Evolutionary conservation across 208 protist species (phyloP).

Genomic region (Strigomonas oncopelti): DNA sequence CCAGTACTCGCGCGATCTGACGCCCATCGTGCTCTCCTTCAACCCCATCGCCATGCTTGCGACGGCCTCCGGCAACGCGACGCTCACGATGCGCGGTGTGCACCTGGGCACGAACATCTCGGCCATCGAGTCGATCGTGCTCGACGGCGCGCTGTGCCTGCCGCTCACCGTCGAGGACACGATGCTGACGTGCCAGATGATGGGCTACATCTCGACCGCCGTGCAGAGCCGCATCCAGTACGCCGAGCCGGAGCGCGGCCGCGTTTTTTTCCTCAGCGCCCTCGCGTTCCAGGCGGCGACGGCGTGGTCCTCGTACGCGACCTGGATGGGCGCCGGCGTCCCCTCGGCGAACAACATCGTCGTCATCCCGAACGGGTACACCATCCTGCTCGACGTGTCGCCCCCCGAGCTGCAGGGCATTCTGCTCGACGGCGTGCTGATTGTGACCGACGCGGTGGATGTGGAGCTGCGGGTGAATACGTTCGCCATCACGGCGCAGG

Average conservation of each 20-base stretch:
- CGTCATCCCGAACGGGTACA: conserved; percentile 19
- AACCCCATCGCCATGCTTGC: conserved; percentile 15
- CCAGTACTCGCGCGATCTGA: conserved; percentile 20
- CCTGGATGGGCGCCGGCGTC: conserved; percentile 25
- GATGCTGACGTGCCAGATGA: conserved; percentile 25
- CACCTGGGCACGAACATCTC: conserved; percentile 27
- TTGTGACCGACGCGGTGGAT: conserved; percentile 29
- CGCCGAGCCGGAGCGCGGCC: conserved; percentile 16
- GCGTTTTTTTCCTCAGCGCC: conserved; percentile 23
- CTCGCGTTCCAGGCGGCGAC: conserved; percentile 38
- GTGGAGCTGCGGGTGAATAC: conserved; percentile 24
- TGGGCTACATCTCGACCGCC: conserved; percentile 21
- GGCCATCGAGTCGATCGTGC: conserved; percentile 21
- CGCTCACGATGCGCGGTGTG: conserved; percentile 21
- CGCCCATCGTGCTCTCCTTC: conserved; percentile 36
- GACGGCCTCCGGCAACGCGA: conserved; percentile 12
- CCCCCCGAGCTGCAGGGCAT: conserved; percentile 27
- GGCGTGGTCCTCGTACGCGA: conserved; percentile 40
- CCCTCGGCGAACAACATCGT: conserved; percentile 23
- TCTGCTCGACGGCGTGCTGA: conserved; percentile 31
- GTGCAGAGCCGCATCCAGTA: conserved; percentile 20
- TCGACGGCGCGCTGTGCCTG: conserved; percentile 27
- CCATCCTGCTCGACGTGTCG: conserved; percentile 37
- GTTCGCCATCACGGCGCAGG: conserved; percentile 23
- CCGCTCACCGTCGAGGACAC: conserved; percentile 21